Evolutionary conservation across 208 protist genomes (phyloP).

Genomic region (Acanthamoeba castellanii): DNA sequence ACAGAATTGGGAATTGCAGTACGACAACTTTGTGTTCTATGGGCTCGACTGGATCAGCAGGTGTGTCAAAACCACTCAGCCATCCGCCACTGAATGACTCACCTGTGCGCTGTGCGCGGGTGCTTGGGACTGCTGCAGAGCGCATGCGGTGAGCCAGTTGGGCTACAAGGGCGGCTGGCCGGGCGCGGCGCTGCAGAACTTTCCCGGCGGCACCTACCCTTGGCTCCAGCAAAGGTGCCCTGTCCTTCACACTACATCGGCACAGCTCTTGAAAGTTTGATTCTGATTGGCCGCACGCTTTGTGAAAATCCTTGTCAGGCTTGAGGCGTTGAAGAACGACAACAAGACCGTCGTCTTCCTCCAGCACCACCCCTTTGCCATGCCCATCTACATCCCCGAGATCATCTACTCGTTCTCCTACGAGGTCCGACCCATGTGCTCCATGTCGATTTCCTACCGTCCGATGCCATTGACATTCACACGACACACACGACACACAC

Average conservation of each 20-base stretch:
- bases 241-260: background rate
- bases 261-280: background rate
- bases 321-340: slow-evolving; percentile 10
- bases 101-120: background rate
- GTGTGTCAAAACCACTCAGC: background rate
- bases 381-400: slow-evolving; percentile 8
- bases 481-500: background rate
- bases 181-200: background rate
- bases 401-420: slow-evolving; percentile 1
- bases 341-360: slow-evolving; percentile 27
- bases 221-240: background rate
- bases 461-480: background rate
- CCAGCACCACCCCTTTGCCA: slow-evolving; percentile 32
- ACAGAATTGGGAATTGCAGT: slow-evolving; percentile 22
- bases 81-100: background rate
- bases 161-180: slow-evolving; percentile 52
- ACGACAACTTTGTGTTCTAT: background rate
- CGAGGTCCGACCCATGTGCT: background rate
- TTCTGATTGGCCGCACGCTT: background rate
- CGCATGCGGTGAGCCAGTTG: slow-evolving; percentile 25
- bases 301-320: background rate
- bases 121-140: background rate
- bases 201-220: background rate
- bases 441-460: background rate
- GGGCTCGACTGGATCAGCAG: slow-evolving; percentile 18